phyloP scores from a whole-genome alignment of 208 protist genomes.

The Crithidia fasciculata region DNA sequence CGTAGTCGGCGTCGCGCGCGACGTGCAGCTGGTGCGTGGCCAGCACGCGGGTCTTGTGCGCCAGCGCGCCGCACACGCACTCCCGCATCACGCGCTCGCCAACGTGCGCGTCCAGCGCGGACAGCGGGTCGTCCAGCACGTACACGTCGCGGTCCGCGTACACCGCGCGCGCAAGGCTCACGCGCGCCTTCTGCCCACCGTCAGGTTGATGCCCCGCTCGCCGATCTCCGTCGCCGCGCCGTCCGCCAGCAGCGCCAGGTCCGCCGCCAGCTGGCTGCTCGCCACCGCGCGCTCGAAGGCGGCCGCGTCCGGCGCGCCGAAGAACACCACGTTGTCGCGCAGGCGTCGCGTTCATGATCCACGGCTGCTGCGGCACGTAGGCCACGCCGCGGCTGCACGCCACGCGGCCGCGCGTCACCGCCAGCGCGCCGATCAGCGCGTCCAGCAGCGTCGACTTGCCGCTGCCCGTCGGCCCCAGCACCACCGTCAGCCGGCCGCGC shows the following conservation, averaged over 20 bases:
- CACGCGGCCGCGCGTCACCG: constrained; percentile 42
- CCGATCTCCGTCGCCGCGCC: constrained; percentile 88
- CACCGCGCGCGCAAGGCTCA: constrained; percentile 76
- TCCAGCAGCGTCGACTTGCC: constrained; percentile 61
- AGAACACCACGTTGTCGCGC: constrained; percentile 93
- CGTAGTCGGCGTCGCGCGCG: constrained; percentile 64
- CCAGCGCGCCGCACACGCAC: constrained; percentile 58
- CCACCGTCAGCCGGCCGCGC: constrained; percentile 48
- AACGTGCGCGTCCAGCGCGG: constrained; percentile 81
- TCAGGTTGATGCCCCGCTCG: constrained; percentile 54
- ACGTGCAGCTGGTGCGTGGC: constrained; percentile 94
- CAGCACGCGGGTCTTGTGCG: constrained; percentile 83
- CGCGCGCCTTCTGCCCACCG: constrained; percentile 29
- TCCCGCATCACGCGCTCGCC: constrained; percentile 56
- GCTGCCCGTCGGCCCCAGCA: constrained; percentile 52
- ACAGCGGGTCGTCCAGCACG: constrained; percentile 79
- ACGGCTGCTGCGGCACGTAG: constrained; percentile 90
- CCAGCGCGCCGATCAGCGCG: constrained; percentile 42
- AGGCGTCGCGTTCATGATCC: constrained; percentile 90
- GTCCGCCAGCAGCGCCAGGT: constrained; percentile 80
- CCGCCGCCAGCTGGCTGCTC: constrained; percentile 70
- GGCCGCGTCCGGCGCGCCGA: constrained; percentile 50
- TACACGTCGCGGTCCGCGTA: constrained; percentile 82
- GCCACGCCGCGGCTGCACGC: constrained; percentile 43
- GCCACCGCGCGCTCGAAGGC: constrained; percentile 53